Evolutionary conservation across 176 grass and related monocot species (phyloP).

Genomic region (Elymus sibiricus): DNA sequence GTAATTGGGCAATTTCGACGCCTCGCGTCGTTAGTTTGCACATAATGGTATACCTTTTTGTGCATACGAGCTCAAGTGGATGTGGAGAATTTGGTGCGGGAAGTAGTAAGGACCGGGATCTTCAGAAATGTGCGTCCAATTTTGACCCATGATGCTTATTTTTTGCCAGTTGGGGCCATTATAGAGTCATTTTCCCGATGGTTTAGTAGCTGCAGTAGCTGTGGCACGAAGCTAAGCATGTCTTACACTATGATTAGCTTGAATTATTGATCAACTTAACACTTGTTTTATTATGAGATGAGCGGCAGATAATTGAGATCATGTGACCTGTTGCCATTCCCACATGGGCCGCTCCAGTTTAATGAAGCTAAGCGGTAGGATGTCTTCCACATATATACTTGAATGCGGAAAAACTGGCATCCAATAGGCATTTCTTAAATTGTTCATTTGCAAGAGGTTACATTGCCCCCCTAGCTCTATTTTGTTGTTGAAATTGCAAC

Average conservation of each 20-base stretch:
- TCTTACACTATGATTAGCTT: conserved; percentile 15
- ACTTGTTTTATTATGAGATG: background rate
- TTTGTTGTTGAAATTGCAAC: background rate
- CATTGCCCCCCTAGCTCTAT: background rate
- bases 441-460: background rate
- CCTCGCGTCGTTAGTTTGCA: background rate
- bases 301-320: background rate
- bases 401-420: background rate
- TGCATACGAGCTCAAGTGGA: conserved; percentile 8
- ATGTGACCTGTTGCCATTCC: background rate
- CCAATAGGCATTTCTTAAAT: background rate
- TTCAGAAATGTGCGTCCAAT: conserved; percentile 19
- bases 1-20: background rate
- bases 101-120: background rate
- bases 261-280: background rate
- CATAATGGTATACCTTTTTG: background rate
- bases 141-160: background rate
- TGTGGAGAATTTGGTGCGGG: background rate
- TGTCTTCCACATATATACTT: background rate
- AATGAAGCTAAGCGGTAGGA: background rate
- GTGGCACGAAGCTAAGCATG: background rate
- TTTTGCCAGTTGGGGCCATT: background rate
- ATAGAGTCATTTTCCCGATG: background rate
- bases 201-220: background rate
- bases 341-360: background rate